Evolutionary conservation across 2,329 filamentous ascomycete genomes (phyloP).

Genomic region (Penicillium brasilianum): DNA sequence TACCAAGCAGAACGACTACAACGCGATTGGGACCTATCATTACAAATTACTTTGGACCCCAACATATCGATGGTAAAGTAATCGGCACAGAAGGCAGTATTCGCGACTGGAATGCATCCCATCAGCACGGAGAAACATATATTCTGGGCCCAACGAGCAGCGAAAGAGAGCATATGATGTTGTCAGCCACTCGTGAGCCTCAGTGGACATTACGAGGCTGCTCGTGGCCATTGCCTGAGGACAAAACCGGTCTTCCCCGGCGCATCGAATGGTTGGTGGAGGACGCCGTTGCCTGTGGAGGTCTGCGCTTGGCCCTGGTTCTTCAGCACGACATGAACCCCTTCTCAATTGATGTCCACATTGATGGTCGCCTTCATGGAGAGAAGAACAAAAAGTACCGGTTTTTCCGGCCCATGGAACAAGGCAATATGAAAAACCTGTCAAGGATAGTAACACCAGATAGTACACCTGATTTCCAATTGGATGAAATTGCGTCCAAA

Average conservation of each 20-base stretch:
- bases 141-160: background rate
- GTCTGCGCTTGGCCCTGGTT: background rate
- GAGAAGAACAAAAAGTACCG: background rate
- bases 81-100: background rate
- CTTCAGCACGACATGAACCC: background rate
- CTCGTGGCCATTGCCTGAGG: background rate
- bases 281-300: background rate
- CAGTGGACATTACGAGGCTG: background rate
- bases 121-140: background rate
- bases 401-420: background rate
- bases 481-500: background rate
- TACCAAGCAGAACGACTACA: background rate
- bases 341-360: background rate
- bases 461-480: background rate
- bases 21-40: background rate
- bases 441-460: background rate
- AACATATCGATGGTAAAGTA: background rate
- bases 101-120: background rate
- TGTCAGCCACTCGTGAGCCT: background rate
- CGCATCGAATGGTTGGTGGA: background rate
- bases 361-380: background rate
- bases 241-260: background rate
- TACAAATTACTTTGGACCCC: background rate
- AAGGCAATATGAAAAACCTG: background rate
- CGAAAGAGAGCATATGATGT: background rate